A percentile compares a stretch with the other conserved stretches of the same genome.
phyloP scores from a whole-genome alignment of 768 basidiomycete species.

The Mycena epipterygia region DNA sequence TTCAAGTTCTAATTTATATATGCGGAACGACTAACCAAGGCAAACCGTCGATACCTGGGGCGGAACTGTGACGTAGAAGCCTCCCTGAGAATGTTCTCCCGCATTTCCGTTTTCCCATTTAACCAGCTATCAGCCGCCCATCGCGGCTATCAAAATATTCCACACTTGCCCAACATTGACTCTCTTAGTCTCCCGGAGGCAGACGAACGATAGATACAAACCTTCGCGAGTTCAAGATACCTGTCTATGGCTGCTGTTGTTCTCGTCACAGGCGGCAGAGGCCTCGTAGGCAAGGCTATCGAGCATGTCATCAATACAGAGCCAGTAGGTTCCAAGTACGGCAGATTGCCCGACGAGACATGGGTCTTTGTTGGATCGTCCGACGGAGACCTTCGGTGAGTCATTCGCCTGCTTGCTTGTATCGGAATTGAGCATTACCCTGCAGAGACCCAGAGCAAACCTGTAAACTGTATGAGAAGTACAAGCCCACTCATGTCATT shows the following conservation, averaged over 20 bases:
- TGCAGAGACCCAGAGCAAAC: conserved; percentile 59
- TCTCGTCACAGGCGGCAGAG: conserved; percentile 77
- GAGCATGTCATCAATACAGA: conserved; percentile 73
- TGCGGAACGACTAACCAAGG: no score
- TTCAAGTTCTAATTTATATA: no score
- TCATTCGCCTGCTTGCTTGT: neutral
- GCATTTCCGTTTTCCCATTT: no score
- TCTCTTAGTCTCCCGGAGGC: no score
- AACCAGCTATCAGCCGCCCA: no score
- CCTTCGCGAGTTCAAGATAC: no score
- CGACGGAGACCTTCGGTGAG: conserved; percentile 78
- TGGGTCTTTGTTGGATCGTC: conserved; percentile 77
- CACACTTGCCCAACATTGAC: no score
- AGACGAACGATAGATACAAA: no score
- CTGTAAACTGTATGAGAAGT: conserved; percentile 84
- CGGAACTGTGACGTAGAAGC: no score
- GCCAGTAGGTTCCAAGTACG: conserved; percentile 71
- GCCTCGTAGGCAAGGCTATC: conserved; percentile 77
- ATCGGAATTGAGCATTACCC: neutral
- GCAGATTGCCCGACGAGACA: conserved; percentile 68
- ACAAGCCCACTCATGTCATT: conserved; percentile 96
- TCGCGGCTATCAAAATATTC: no score
- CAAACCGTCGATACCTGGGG: no score
- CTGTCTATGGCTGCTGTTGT: conserved; percentile 51
- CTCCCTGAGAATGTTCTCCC: no score